Conservation (phyloP, 2,329 filamentous ascomycete species). For the Fusarium sp. region DNA sequence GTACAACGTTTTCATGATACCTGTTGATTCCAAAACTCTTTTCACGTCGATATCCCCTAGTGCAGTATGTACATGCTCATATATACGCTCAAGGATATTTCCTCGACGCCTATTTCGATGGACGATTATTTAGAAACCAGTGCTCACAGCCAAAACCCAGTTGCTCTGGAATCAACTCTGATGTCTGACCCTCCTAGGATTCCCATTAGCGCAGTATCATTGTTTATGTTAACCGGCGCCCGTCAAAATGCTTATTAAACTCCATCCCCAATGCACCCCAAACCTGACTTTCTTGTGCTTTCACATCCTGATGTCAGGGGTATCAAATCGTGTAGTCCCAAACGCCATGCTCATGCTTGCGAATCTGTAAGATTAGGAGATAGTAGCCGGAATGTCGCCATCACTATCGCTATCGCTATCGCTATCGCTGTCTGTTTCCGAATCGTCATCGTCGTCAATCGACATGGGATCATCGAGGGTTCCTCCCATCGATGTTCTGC, state of each 20-base stretch:
- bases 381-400: slow-evolving; percentile 46
- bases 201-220: neutral
- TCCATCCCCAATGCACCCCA: slow-evolving; percentile 6
- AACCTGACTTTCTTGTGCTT: neutral
- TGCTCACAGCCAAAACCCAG: slow-evolving; percentile 4
- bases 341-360: slow-evolving; percentile 26
- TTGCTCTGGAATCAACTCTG: slow-evolving; percentile 1
- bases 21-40: neutral
- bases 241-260: slow-evolving; percentile 23
- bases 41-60: neutral
- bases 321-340: slow-evolving; percentile 28
- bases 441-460: slow-evolving; percentile 40
- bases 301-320: neutral
- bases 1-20: neutral
- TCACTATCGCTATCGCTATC: slow-evolving; percentile 39
- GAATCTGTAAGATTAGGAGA: slow-evolving; percentile 2
- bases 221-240: slow-evolving; percentile 2
- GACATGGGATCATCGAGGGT: slow-evolving; percentile 46
- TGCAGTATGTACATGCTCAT: neutral
- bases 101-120: neutral
- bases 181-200: slow-evolving; percentile 1
- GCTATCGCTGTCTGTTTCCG: slow-evolving; percentile 38
- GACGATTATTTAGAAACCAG: neutral
- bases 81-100: neutral
- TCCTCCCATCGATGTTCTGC: slow-evolving; percentile 9